Conservation (phyloP, 106 monocot genomes). For the Acorus gramineus region DNA sequence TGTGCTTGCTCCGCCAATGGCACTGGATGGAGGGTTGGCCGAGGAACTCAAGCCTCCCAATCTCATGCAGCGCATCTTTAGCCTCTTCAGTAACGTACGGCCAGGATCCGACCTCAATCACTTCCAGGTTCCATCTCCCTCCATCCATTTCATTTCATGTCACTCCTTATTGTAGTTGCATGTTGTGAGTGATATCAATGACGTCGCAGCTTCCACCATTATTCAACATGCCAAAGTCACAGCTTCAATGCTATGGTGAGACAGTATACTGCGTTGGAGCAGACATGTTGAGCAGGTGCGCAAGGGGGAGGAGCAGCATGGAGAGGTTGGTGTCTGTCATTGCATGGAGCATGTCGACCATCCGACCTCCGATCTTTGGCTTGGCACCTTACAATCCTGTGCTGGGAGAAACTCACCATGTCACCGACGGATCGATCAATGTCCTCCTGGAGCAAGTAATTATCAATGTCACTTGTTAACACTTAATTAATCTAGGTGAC, state of each 20-base stretch:
- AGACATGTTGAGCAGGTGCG: conserved; percentile 49
- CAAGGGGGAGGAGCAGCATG: conserved; percentile 34
- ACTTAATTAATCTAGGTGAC: too few species aligned
- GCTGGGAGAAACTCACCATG: conserved; percentile 95
- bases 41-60: too few species aligned
- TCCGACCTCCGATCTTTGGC: conserved; percentile 59
- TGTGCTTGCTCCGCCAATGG: too few species aligned
- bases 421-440: conserved; percentile 66
- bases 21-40: too few species aligned
- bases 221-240: conserved; percentile 97
- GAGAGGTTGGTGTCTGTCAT: conserved; percentile 71
- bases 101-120: too few species aligned
- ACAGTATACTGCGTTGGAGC: conserved; percentile 54
- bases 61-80: too few species aligned
- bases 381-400: conserved; percentile 83
- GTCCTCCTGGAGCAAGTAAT: conserved; percentile 82
- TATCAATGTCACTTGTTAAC: neutral
- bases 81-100: too few species aligned
- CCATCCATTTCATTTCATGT: too few species aligned
- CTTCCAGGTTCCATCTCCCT: too few species aligned
- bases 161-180: too few species aligned
- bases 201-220: conserved; percentile 59
- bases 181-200: too few species aligned
- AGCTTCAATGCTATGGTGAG: conserved; percentile 89
- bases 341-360: conserved; percentile 85